phyloP scores from a whole-genome alignment of 2,329 filamentous ascomycete species.

The Xylariaceae sp. region DNA sequence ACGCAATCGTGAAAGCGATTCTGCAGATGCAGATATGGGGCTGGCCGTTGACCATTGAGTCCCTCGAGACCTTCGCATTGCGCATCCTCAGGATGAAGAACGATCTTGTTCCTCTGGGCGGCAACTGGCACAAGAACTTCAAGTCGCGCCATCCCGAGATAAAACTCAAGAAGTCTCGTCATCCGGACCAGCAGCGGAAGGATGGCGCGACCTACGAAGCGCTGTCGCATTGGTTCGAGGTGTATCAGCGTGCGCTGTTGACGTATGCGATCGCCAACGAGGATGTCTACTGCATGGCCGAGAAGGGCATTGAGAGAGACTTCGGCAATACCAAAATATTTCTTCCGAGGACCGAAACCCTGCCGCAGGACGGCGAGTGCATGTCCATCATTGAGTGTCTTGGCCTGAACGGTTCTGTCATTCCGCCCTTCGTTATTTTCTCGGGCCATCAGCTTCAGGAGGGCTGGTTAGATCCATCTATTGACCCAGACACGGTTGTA shows the following conservation, averaged over 20 bases:
- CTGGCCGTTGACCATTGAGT: neutral
- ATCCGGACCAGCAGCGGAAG: neutral
- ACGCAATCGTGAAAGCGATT: neutral
- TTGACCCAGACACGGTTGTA: neutral
- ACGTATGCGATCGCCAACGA: neutral
- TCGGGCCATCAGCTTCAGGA: neutral
- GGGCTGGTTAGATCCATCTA: neutral
- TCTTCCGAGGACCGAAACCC: neutral
- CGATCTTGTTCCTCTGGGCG: neutral
- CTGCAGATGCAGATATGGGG: conserved; percentile 1
- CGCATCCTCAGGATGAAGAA: neutral
- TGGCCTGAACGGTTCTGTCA: neutral
- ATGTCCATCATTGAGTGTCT: neutral
- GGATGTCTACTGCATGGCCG: neutral
- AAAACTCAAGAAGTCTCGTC: neutral
- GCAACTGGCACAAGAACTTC: neutral
- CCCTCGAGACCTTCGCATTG: neutral
- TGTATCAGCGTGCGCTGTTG: neutral
- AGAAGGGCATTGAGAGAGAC: neutral
- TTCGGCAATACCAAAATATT: neutral
- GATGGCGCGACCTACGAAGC: neutral
- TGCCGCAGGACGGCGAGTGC: neutral
- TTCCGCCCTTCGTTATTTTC: neutral
- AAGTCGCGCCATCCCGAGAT: neutral
- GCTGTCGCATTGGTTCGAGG: neutral